phyloP scores from a whole-genome alignment of 345 rosid genomes.

The Lumnitzera racemosa region DNA sequence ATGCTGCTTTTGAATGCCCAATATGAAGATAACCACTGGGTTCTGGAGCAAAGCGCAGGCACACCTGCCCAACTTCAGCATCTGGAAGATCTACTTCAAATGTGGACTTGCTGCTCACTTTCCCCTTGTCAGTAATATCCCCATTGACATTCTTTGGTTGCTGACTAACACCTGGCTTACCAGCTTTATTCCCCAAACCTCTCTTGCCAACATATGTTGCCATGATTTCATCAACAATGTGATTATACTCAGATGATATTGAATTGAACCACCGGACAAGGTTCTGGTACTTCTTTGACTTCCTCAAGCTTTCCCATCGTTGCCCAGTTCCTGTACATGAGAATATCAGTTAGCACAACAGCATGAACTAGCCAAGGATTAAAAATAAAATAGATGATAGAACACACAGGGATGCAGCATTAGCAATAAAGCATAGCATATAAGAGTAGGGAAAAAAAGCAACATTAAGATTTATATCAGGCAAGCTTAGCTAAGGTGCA shows the following conservation, averaged over 20 bases:
- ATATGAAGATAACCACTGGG: conserved; percentile 98
- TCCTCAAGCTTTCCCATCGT: conserved; percentile 95
- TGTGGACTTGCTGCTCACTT: conserved; percentile 28
- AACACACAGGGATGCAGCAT: too few species aligned
- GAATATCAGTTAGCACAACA: not conserved
- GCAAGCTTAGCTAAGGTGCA: too few species aligned
- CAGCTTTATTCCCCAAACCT: conserved; percentile 46
- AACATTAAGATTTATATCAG: too few species aligned
- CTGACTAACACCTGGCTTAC: conserved; percentile 27
- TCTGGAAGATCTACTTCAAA: conserved; percentile 70
- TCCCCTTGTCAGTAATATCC: conserved; percentile 50
- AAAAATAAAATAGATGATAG: too few species aligned
- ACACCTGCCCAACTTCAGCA: conserved; percentile 76
- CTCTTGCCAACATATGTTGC: conserved; percentile 48
- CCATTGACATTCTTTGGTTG: conserved; percentile 20
- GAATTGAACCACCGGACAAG: conserved; percentile 88
- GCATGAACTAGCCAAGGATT: too few species aligned
- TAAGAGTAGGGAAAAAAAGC: too few species aligned
- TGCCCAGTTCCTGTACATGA: conserved; percentile 49
- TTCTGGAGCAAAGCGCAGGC: conserved; percentile 89
- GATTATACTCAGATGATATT: conserved; percentile 44
- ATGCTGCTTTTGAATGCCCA: conserved; percentile 91
- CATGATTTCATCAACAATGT: conserved; percentile 39
- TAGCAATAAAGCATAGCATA: too few species aligned
- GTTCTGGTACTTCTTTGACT: conserved; percentile 77